Evolutionary conservation across 2,329 filamentous ascomycete species (phyloP).

Genomic region (Trichoderma lentiforme): DNA sequence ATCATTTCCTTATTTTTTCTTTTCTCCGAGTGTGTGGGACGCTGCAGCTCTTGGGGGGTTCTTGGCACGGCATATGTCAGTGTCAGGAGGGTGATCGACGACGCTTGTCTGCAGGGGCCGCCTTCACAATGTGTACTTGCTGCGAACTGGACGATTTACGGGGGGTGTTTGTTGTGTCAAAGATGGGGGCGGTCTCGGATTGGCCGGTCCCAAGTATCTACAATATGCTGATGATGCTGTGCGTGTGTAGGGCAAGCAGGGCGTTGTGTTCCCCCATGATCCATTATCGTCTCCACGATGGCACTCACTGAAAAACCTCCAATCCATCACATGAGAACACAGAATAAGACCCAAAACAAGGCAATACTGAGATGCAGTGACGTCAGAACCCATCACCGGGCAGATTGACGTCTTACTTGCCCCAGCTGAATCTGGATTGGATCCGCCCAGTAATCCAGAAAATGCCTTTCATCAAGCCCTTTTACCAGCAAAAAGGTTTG

Average conservation of each 20-base stretch:
- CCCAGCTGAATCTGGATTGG: not conserved
- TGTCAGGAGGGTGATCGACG: slow-evolving; percentile 1
- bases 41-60: not conserved
- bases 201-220: not conserved
- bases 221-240: not conserved
- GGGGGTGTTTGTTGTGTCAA: not conserved
- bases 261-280: not conserved
- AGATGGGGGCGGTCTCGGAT: not conserved
- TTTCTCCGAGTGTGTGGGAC: not conserved
- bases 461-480: not conserved
- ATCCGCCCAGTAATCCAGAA: not conserved
- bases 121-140: not conserved
- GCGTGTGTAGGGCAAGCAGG: not conserved
- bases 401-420: not conserved
- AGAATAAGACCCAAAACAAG: not conserved
- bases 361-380: not conserved
- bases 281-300: not conserved
- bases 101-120: slow-evolving; percentile 1
- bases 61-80: not conserved
- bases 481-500: not conserved
- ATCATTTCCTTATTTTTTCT: not conserved
- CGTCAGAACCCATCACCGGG: not conserved
- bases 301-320: not conserved
- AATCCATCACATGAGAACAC: not conserved
- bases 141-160: not conserved